Percentiles rank a stretch among this genome's conserved stretches.
phyloP scores from a whole-genome alignment of 805 yeast species.

The Limtongia smithiae region DNA sequence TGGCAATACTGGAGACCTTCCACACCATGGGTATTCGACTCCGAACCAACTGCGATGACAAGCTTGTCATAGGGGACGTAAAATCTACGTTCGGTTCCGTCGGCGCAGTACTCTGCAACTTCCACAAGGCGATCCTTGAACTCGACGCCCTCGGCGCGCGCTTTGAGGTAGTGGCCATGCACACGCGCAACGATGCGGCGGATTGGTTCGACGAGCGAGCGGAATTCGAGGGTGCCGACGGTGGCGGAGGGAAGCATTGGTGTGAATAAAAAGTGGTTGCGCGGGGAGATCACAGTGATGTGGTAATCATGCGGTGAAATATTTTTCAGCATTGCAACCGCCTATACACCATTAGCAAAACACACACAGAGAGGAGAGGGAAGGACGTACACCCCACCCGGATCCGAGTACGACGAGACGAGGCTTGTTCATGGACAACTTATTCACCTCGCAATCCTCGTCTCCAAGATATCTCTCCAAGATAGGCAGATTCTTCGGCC shows the following conservation, averaged over 20 bases:
- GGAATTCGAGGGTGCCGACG: constrained; percentile 62
- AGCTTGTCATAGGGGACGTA: constrained; percentile 71
- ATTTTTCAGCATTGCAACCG: constrained; percentile 76
- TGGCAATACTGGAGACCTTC: constrained; percentile 61
- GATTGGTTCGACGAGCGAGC: constrained; percentile 61
- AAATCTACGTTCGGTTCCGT: constrained; percentile 45
- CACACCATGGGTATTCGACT: constrained; percentile 67
- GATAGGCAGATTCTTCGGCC: constrained; percentile 69
- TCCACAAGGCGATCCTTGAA: constrained; percentile 56
- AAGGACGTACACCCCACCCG: constrained; percentile 75
- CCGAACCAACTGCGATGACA: constrained; percentile 66
- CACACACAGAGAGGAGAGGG: background rate
- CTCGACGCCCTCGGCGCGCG: constrained; percentile 56
- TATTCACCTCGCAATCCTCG: constrained; percentile 46
- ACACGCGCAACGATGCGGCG: constrained; percentile 52
- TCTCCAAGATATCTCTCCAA: constrained; percentile 55
- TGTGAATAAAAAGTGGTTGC: constrained; percentile 89
- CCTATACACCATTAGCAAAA: constrained; percentile 5
- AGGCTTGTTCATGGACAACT: constrained; percentile 20
- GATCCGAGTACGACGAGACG: constrained; percentile 53
- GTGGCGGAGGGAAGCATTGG: constrained; percentile 93
- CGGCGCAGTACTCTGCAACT: constrained; percentile 46
- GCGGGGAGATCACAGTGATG: constrained; percentile 85
- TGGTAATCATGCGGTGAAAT: constrained; percentile 83
- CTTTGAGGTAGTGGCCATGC: constrained; percentile 61